Conservation (phyloP, 371 early-diverging fungal species). For the Fennellomyces sp. region DNA sequence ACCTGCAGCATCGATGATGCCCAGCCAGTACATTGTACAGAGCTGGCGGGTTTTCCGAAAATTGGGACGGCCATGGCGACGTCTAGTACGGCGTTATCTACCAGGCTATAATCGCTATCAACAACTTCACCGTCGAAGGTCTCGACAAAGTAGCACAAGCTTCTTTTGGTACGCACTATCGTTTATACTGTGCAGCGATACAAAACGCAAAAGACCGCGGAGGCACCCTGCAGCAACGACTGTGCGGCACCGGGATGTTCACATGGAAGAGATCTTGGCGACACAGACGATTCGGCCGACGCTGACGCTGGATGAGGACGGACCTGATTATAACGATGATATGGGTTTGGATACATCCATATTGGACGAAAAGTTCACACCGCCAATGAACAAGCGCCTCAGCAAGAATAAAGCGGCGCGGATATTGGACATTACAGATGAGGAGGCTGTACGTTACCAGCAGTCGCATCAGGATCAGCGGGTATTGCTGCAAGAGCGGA, state of each 20-base stretch:
- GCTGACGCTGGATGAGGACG: slow-evolving; percentile 6
- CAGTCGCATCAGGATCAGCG: slow-evolving; percentile 13
- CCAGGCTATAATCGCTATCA: slow-evolving; percentile 15
- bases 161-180: neutral
- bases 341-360: slow-evolving; percentile 41
- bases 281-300: slow-evolving; percentile 44
- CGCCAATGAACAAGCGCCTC: neutral
- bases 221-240: neutral
- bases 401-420: slow-evolving; percentile 28
- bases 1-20: neutral
- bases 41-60: neutral
- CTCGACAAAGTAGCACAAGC: neutral
- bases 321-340: slow-evolving; percentile 32
- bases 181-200: neutral
- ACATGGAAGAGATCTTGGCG: slow-evolving; percentile 41
- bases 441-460: slow-evolving; percentile 27
- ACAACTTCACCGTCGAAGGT: neutral
- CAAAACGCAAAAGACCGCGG: slow-evolving; percentile 2
- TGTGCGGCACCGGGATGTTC: slow-evolving; percentile 10
- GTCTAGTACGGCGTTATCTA: slow-evolving; percentile 1
- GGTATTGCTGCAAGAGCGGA: neutral
- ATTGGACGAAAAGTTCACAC: slow-evolving; percentile 21
- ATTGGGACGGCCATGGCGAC: slow-evolving; percentile 11
- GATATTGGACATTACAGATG: slow-evolving; percentile 40
- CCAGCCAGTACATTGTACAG: neutral